Percentiles rank a stretch among this genome's conserved stretches.
phyloP scores from a whole-genome alignment of 208 protist genomes.

The Histomonas meleagridis region DNA sequence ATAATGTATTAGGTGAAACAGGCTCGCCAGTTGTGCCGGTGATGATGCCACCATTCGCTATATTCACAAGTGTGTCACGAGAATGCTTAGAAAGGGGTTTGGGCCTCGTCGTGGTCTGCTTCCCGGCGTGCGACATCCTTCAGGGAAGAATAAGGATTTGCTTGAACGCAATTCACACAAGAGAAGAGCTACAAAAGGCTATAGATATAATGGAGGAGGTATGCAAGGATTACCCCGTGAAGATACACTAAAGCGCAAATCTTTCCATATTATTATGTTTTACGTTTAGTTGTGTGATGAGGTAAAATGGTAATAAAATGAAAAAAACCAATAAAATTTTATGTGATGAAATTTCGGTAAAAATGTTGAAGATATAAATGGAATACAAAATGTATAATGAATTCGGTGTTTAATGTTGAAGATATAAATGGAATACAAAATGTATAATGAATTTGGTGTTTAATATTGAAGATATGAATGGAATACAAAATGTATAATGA shows the following conservation, averaged over 20 bases:
- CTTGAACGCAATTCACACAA: constrained; percentile 51
- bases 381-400: no score
- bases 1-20: constrained; percentile 23
- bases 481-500: no score
- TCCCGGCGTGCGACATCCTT: constrained; percentile 54
- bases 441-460: no score
- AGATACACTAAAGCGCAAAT: neutral
- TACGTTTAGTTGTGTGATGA: no score
- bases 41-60: neutral
- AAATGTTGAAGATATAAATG: no score
- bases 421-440: no score
- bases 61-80: constrained; percentile 32
- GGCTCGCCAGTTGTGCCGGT: constrained; percentile 28
- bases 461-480: no score
- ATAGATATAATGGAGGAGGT: neutral
- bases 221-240: neutral
- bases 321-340: no score
- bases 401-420: no score
- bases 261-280: no score
- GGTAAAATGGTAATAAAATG: no score
- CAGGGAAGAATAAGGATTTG: constrained; percentile 57
- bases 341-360: no score
- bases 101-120: constrained; percentile 58
- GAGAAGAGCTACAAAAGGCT: constrained; percentile 33
- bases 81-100: constrained; percentile 39